Evolutionary conservation across 31 red algal genomes (phyloP).

Genomic region (Asparagopsis taxiformis): DNA sequence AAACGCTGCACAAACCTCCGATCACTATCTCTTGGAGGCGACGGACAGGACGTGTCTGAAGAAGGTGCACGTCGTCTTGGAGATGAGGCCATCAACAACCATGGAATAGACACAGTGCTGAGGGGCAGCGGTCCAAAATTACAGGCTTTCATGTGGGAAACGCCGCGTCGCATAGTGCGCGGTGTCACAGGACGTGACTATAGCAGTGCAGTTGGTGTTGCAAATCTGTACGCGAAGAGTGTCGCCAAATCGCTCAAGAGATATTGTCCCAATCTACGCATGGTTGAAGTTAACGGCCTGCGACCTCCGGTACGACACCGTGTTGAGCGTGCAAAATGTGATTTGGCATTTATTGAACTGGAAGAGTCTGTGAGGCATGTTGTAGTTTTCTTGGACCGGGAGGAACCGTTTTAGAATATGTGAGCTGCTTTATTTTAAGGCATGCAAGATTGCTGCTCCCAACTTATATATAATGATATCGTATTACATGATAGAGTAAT

Average conservation of each 20-base stretch:
- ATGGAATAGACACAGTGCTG: slow-evolving; percentile 2
- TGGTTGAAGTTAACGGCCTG: slow-evolving; percentile 28
- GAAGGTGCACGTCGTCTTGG: slow-evolving; percentile 8
- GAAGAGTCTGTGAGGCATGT: slow-evolving; percentile 21
- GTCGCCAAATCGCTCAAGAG: not conserved
- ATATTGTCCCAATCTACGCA: slow-evolving; percentile 5
- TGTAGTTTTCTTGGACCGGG: slow-evolving; percentile 7
- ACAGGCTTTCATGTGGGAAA: slow-evolving; percentile 17
- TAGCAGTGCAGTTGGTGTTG: slow-evolving; percentile 1
- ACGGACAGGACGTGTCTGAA: slow-evolving; percentile 9
- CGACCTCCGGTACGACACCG: slow-evolving; percentile 8
- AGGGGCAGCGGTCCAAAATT: slow-evolving; percentile 7
- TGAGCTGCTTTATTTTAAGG: too few relatives aligned
- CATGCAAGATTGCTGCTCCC: too few relatives aligned
- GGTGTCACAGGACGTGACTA: not conserved
- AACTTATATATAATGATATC: too few relatives aligned
- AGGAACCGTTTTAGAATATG: slow-evolving; percentile 5
- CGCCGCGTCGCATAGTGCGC: not conserved
- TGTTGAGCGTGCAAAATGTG: slow-evolving; percentile 13
- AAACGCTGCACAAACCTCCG: not conserved
- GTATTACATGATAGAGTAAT: too few relatives aligned
- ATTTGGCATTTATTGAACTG: slow-evolving; percentile 29
- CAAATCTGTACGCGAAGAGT: not conserved
- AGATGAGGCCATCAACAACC: not conserved
- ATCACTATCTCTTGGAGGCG: slow-evolving; percentile 7